These are phyloP conservation scores for Phytophthora ohioensis DNA, from an alignment of 352 stramenopile genomes.

Conservation along the genomic window DNA sequence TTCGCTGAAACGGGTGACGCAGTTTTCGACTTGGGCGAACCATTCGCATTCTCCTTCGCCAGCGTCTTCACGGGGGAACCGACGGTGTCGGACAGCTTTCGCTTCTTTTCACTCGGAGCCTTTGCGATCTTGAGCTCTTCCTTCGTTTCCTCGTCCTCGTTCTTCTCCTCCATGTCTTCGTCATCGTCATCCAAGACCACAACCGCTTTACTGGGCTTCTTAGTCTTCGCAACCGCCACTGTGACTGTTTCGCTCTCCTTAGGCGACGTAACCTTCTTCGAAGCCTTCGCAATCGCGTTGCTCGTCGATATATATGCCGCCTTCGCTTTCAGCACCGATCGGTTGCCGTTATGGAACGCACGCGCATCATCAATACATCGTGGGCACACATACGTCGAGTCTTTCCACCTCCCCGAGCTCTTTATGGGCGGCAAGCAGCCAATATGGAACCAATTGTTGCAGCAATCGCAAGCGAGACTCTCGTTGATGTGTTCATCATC, in stretches of 20 bases:
- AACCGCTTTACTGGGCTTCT: constrained; percentile 44
- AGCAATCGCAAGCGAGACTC: constrained; percentile 89
- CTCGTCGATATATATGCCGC: constrained; percentile 44
- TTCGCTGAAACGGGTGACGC: constrained; percentile 1
- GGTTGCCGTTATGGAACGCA: constrained; percentile 73
- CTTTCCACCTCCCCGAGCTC: constrained; percentile 84
- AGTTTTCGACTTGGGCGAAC: background rate
- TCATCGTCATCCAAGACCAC: constrained; percentile 41
- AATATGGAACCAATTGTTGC: constrained; percentile 91
- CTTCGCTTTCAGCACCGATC: constrained; percentile 60
- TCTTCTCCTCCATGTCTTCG: constrained; percentile 48
- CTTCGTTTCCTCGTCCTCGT: constrained; percentile 12
- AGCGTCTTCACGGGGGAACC: constrained; percentile 35
- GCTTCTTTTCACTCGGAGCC: constrained; percentile 48
- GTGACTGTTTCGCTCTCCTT: constrained; percentile 31
- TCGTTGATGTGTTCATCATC: constrained; percentile 91
- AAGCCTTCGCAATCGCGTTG: constrained; percentile 36
- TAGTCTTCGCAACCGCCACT: constrained; percentile 34
- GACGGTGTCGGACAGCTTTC: constrained; percentile 43
- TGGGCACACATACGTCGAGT: constrained; percentile 88
- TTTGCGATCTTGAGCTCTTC: constrained; percentile 17
- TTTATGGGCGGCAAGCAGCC: constrained; percentile 87
- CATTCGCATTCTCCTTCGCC: constrained; percentile 21
- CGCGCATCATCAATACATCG: constrained; percentile 81
- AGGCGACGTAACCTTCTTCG: constrained; percentile 34